A percentile compares a stretch with the other conserved stretches of the same genome.
Conservation (phyloP, 768 basidiomycete species). For the Neoboletus magnificus region DNA sequence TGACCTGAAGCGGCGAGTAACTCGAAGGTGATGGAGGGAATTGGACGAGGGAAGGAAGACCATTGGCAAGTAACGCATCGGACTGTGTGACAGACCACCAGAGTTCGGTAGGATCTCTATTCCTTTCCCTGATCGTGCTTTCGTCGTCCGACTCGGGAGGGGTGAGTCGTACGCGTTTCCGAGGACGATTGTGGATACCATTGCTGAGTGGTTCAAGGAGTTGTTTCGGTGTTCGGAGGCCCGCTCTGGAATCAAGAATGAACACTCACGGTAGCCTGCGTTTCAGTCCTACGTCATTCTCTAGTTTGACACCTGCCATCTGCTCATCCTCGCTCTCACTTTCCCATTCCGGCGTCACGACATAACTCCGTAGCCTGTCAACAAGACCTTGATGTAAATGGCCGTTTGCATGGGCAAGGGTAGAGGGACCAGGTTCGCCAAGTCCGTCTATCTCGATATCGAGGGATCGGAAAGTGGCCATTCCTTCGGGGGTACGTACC, state of each 20-base stretch:
- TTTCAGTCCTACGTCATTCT: slow-evolving; percentile 52
- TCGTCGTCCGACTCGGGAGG: slow-evolving; percentile 38
- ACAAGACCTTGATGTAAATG: slow-evolving; percentile 15
- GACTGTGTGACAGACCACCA: slow-evolving; percentile 78
- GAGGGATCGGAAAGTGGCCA: slow-evolving; percentile 62
- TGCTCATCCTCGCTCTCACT: slow-evolving; percentile 37
- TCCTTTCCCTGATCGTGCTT: slow-evolving; percentile 28
- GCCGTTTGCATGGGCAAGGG: slow-evolving; percentile 33
- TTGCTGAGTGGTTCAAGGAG: slow-evolving; percentile 14
- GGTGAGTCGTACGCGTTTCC: slow-evolving; percentile 58
- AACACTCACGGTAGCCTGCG: slow-evolving; percentile 43
- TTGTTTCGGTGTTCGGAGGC: not conserved
- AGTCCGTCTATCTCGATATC: slow-evolving; percentile 48
- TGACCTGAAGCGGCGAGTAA: slow-evolving; percentile 7
- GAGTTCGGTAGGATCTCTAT: slow-evolving; percentile 45
- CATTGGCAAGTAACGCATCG: slow-evolving; percentile 59
- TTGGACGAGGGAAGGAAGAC: slow-evolving; percentile 52
- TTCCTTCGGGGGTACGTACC: slow-evolving; percentile 67
- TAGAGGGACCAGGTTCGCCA: slow-evolving; percentile 35
- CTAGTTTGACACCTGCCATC: slow-evolving; percentile 20
- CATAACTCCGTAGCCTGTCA: slow-evolving; percentile 21
- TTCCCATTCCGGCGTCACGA: slow-evolving; percentile 29
- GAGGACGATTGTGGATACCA: slow-evolving; percentile 41
- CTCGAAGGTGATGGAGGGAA: slow-evolving; percentile 22
- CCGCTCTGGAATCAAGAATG: not conserved